Evolutionary conservation across 2,329 filamentous ascomycete genomes (phyloP).

Genomic region (Alternaria ventricosa): DNA sequence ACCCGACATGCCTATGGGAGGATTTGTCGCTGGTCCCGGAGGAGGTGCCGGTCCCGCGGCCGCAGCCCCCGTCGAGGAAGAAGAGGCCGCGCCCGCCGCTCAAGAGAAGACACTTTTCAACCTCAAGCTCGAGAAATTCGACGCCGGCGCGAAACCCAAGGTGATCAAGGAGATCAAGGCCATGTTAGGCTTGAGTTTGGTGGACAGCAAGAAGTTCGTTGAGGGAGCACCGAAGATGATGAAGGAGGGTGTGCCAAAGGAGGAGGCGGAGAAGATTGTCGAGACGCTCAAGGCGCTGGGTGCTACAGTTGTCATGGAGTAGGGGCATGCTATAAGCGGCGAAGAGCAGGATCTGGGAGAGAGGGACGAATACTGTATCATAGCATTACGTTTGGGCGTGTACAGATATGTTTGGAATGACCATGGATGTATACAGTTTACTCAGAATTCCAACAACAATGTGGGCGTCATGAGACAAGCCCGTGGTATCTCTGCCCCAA

Average conservation of each 20-base stretch:
- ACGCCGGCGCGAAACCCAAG: slow-evolving; percentile 91
- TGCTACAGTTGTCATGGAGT: slow-evolving; percentile 90
- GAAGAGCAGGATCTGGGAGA: neutral
- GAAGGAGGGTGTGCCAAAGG: slow-evolving; percentile 99
- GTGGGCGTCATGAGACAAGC: slow-evolving; percentile 18
- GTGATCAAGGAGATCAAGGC: slow-evolving; percentile 99
- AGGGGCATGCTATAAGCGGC: slow-evolving; percentile 45
- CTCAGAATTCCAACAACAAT: slow-evolving; percentile 20
- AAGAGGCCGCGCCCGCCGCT: slow-evolving; percentile 85
- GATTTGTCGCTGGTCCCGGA: slow-evolving; percentile 72
- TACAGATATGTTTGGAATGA: slow-evolving; percentile 48
- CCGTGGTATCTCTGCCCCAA: slow-evolving; percentile 43
- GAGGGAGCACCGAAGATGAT: slow-evolving; percentile 97
- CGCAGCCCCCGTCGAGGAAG: slow-evolving; percentile 73
- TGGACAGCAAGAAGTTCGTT: slow-evolving; percentile 99
- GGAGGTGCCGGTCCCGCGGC: slow-evolving; percentile 63
- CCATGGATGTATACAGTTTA: slow-evolving; percentile 40
- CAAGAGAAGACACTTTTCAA: slow-evolving; percentile 98
- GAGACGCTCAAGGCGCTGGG: slow-evolving; percentile 92
- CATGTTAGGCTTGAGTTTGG: slow-evolving; percentile 90
- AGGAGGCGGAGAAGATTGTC: slow-evolving; percentile 98
- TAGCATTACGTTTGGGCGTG: slow-evolving; percentile 44
- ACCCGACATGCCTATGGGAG: slow-evolving; percentile 93
- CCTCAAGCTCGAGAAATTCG: slow-evolving; percentile 90
- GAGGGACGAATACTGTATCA: slow-evolving; percentile 37